These are phyloP conservation scores for Chenopodium quinoa DNA, from an alignment of 148 eudicot genomes.

Conservation along the genomic window DNA sequence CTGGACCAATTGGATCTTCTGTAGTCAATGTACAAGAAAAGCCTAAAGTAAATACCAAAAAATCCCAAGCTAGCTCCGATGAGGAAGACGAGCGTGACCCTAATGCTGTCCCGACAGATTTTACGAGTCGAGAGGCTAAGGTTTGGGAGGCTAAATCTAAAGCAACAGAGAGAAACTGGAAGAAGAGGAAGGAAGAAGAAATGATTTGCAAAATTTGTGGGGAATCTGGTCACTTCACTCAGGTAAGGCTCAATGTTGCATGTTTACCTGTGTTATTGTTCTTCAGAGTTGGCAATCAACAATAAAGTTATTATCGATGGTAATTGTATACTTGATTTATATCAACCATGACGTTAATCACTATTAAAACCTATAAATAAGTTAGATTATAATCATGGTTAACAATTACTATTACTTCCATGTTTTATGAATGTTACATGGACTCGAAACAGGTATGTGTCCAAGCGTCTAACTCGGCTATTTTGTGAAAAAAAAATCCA, in stretches of 20 bases:
- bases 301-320: too few species aligned
- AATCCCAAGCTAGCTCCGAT: slow-evolving; percentile 62
- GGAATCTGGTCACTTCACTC: slow-evolving; percentile 94
- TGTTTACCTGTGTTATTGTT: not conserved
- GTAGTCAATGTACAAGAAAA: slow-evolving; percentile 48
- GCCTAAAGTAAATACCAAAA: slow-evolving; percentile 43
- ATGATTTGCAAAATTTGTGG: slow-evolving; percentile 98
- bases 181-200: slow-evolving; percentile 96
- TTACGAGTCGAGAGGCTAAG: slow-evolving; percentile 97
- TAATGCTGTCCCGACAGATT: slow-evolving; percentile 99
- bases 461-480: too few species aligned
- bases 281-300: too few species aligned
- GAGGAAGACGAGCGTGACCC: slow-evolving; percentile 95
- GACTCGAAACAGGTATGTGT: too few species aligned
- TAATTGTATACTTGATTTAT: too few species aligned
- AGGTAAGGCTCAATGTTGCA: slow-evolving; percentile 45
- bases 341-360: too few species aligned
- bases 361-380: too few species aligned
- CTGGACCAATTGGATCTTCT: slow-evolving; percentile 79
- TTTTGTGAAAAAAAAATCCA: too few species aligned
- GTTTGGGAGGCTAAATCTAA: slow-evolving; percentile 99
- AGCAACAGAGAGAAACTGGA: slow-evolving; percentile 99
- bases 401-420: too few species aligned
- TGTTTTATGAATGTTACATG: too few species aligned
- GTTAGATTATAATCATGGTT: too few species aligned